phyloP scores from a whole-genome alignment of 2,329 filamentous ascomycete species.

The Niveomyces coronatus region DNA sequence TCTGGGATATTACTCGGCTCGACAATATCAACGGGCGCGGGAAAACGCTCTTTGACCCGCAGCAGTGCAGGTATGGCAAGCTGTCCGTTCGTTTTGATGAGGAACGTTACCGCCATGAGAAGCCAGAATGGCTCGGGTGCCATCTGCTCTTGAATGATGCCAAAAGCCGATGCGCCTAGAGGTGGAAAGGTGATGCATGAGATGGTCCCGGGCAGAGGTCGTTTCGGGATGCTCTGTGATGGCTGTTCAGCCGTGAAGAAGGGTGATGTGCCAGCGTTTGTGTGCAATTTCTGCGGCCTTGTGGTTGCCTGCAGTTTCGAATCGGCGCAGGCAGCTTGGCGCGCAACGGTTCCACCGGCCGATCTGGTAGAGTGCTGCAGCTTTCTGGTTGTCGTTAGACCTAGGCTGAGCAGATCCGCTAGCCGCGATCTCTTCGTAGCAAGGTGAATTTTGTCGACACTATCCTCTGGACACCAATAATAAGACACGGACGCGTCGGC shows the following conservation, averaged over 20 bases:
- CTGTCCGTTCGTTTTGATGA: slow-evolving; percentile 68
- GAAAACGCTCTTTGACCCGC: slow-evolving; percentile 55
- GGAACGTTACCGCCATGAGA: slow-evolving; percentile 71
- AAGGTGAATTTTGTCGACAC: neutral
- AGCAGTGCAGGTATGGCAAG: slow-evolving; percentile 69
- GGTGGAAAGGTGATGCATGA: slow-evolving; percentile 57
- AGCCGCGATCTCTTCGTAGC: neutral
- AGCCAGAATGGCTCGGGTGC: slow-evolving; percentile 67
- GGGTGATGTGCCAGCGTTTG: slow-evolving; percentile 16
- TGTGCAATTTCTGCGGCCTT: neutral
- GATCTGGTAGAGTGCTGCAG: no score
- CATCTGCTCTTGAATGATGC: slow-evolving; percentile 75
- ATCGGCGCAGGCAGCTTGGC: neutral
- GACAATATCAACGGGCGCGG: slow-evolving; percentile 53
- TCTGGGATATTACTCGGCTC: slow-evolving; percentile 36
- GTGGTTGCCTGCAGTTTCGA: neutral
- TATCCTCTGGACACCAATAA: slow-evolving; percentile 1
- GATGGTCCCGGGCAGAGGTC: slow-evolving; percentile 33
- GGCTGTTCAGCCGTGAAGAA: slow-evolving; percentile 20
- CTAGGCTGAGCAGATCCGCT: neutral
- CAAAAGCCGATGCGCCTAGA: slow-evolving; percentile 53
- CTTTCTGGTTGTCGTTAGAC: neutral
- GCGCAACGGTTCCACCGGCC: neutral
- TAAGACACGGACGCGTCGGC: neutral
- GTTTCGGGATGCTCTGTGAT: slow-evolving; percentile 16